Conservation (phyloP, 208 protist genomes). For the Trypanosoma lewisi region DNA sequence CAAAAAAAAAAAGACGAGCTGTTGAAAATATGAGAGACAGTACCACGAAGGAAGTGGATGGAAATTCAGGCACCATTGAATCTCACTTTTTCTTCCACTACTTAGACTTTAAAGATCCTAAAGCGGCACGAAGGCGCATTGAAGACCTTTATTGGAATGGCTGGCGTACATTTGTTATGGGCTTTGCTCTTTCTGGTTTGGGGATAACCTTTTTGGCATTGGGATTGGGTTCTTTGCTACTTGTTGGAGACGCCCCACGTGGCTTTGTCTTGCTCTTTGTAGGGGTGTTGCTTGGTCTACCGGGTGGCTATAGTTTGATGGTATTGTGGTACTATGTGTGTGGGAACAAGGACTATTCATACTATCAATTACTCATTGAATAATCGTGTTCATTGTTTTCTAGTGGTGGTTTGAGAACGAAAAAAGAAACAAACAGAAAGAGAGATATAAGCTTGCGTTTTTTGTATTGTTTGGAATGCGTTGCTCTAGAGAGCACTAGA, state of each 20-base stretch:
- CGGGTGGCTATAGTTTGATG: constrained; percentile 73
- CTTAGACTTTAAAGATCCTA: constrained; percentile 46
- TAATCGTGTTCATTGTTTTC: not conserved
- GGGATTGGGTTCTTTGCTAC: constrained; percentile 27
- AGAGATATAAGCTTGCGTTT: not conserved
- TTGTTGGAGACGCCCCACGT: constrained; percentile 36
- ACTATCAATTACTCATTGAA: constrained; percentile 37
- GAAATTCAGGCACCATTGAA: not conserved
- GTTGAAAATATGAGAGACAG: not conserved
- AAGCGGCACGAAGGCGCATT: constrained; percentile 49
- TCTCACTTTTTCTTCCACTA: constrained; percentile 15
- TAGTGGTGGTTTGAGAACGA: not conserved
- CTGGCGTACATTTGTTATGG: constrained; percentile 55
- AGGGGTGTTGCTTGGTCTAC: constrained; percentile 46
- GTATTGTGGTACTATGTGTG: constrained; percentile 58
- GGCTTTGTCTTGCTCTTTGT: constrained; percentile 44
- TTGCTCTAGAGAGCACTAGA: too few relatives aligned
- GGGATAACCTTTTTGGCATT: constrained; percentile 48
- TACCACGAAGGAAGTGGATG: not conserved
- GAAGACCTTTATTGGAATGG: constrained; percentile 75
- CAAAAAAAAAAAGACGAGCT: not conserved
- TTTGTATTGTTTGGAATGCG: not conserved
- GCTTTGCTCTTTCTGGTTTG: constrained; percentile 66
- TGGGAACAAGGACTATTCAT: constrained; percentile 48
- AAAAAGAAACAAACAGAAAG: not conserved